Base-by-base conservation (phyloP, 495 filamentous ascomycete genomes). In the Bacidia rubella region DNA sequence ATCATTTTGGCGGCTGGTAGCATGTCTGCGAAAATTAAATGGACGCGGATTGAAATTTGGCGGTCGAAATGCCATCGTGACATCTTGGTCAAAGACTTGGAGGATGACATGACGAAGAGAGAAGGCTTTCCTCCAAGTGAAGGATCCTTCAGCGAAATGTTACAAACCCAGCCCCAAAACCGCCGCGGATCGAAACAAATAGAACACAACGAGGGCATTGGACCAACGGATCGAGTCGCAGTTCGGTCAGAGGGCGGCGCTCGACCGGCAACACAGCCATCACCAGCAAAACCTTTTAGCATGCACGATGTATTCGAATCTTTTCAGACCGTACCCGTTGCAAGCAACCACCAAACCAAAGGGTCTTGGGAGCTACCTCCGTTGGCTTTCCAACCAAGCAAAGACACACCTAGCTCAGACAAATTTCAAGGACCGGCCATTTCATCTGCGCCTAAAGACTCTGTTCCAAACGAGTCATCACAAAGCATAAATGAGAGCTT, bases 21-120 rank as follows among this genome's bases (percentile, higher is more conserved):
- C 11, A 82, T 95, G 68, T 79, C 90, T 22, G 89, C 89, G 4
- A 90, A 92, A 59, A 70, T 97, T 35, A 90, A 93, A 62, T 96
- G 90, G 90, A 79, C 83, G 19, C 74, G 92, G 54, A 87, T 90
- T 64, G 89, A 95, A 55, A 90, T 95, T 11, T 96, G 87, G 88
- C 86, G 82, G 23, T 75, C 90, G 54, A 89, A 78, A 62, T 96
- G 90, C 55, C 88, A 97, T 65, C 82, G 82, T 48, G 89, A 95
- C 61, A 86, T 99, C 51, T 74, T 97, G 11, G 71, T 77, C 0
- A 69, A 87, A 66, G 92, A 96, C 62, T 69, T 97, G 38, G 83
- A 87, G 53, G 86, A 95, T 52, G 87, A 94, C 46, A 66, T 62
- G 21, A 55, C 29, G 27, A 52, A 15, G 5, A 15, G 29, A 35